Evolutionary conservation across 2,329 filamentous ascomycete genomes (phyloP).

Genomic region (Juglanconis sp.): DNA sequence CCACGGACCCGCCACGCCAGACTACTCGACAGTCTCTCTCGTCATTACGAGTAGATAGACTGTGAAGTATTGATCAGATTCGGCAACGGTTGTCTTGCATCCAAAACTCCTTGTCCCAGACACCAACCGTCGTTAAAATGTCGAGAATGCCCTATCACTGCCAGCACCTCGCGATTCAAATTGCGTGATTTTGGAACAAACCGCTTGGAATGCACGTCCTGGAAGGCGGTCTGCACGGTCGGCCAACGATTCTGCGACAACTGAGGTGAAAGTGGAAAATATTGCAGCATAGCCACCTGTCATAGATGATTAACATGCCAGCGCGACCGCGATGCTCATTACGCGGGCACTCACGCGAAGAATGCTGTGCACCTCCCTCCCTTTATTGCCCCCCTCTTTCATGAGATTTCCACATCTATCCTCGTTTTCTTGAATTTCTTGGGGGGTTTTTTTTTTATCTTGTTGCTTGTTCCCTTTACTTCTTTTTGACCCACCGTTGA

Average conservation of each 20-base stretch:
- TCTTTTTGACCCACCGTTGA: neutral
- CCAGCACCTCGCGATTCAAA: neutral
- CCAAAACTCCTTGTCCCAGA: neutral
- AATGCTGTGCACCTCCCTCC: conserved; percentile 3
- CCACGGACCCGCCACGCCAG: neutral
- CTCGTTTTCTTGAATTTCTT: neutral
- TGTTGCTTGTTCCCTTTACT: neutral
- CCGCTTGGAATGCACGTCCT: neutral
- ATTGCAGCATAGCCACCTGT: conserved; percentile 8
- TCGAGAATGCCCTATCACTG: neutral
- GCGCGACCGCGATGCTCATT: conserved; percentile 7
- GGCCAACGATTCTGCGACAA: neutral
- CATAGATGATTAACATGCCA: conserved; percentile 10
- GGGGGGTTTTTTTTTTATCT: neutral
- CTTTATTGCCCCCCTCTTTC: conserved; percentile 13
- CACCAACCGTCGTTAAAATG: neutral
- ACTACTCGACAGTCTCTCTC: too few relatives aligned
- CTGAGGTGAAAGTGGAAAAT: neutral
- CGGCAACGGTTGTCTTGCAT: neutral
- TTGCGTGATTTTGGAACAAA: neutral
- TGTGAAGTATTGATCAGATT: neutral
- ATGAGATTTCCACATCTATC: neutral
- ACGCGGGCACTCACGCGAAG: neutral
- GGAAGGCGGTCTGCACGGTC: neutral
- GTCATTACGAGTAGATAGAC: neutral